Evolutionary conservation across 2,329 filamentous ascomycete species (phyloP).

Genomic region (Alternaria metachromatica): DNA sequence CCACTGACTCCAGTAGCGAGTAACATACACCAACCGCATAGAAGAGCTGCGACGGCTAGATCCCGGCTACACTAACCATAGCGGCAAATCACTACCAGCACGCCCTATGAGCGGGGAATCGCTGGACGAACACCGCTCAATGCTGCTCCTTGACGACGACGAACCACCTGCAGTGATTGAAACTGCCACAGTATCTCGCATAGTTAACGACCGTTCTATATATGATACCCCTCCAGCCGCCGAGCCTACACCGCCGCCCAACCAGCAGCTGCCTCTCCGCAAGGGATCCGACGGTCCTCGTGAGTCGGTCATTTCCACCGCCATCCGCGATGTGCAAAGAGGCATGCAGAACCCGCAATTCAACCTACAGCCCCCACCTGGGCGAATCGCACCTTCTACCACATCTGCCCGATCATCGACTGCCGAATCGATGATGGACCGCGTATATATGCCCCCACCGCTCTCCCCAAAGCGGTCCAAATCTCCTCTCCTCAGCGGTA

Average conservation of each 20-base stretch:
- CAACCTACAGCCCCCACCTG: conserved; percentile 45
- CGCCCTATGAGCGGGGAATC: conserved; percentile 69
- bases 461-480: conserved; percentile 69
- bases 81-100: conserved; percentile 77
- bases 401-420: conserved; percentile 20
- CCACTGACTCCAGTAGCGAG: conserved; percentile 63
- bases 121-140: conserved; percentile 47
- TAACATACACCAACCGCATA: conserved; percentile 89
- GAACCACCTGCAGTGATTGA: conserved; percentile 54
- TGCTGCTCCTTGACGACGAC: conserved; percentile 45
- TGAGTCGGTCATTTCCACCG: conserved; percentile 51
- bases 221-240: conserved; percentile 27
- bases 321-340: conserved; percentile 51
- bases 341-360: conserved; percentile 40
- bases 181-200: conserved; percentile 61
- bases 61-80: conserved; percentile 57
- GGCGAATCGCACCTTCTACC: conserved; percentile 28
- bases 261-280: conserved; percentile 43
- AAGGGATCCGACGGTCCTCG: conserved; percentile 34
- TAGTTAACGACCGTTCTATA: conserved; percentile 53
- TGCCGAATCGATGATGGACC: conserved; percentile 60
- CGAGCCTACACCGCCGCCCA: conserved; percentile 29
- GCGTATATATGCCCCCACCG: conserved; percentile 71
- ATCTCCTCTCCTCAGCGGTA: conserved; percentile 50
- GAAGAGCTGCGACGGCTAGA: conserved; percentile 80